phyloP scores from a whole-genome alignment of 2,329 filamentous ascomycete species.

The Trichoderma endophyticum region DNA sequence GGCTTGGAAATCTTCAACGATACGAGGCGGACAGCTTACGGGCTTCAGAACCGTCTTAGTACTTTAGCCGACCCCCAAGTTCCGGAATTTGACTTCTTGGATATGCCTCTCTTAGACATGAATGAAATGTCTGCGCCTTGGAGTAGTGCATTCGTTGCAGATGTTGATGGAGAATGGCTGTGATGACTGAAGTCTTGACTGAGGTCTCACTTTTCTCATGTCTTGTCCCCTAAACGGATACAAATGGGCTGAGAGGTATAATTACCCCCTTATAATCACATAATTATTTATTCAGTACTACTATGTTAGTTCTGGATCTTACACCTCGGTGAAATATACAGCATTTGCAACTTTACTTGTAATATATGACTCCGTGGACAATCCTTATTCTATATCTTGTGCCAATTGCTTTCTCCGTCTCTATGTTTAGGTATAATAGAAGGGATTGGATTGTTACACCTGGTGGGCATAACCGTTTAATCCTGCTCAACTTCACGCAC shows the following conservation, averaged over 20 bases:
- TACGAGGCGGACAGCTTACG: neutral
- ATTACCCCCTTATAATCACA: neutral
- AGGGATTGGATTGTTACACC: neutral
- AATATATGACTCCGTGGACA: neutral
- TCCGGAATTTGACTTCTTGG: neutral
- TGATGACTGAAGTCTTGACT: neutral
- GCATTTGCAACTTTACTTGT: neutral
- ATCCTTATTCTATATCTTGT: neutral
- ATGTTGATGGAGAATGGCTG: neutral
- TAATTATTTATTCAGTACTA: neutral
- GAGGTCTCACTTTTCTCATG: neutral
- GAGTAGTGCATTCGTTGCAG: neutral
- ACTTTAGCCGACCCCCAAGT: neutral
- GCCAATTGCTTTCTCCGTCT: neutral
- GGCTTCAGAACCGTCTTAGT: neutral
- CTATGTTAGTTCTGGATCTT: neutral
- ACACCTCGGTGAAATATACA: neutral
- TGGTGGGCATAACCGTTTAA: neutral
- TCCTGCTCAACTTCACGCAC: neutral
- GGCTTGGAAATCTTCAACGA: neutral
- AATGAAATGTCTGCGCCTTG: neutral
- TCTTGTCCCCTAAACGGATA: neutral
- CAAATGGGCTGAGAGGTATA: neutral
- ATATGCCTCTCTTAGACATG: neutral
- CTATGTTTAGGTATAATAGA: neutral